Percentiles rank a stretch among this genome's conserved stretches.
Evolutionary conservation across 345 rosid species (phyloP).

Genomic region (Angophora floribunda): DNA sequence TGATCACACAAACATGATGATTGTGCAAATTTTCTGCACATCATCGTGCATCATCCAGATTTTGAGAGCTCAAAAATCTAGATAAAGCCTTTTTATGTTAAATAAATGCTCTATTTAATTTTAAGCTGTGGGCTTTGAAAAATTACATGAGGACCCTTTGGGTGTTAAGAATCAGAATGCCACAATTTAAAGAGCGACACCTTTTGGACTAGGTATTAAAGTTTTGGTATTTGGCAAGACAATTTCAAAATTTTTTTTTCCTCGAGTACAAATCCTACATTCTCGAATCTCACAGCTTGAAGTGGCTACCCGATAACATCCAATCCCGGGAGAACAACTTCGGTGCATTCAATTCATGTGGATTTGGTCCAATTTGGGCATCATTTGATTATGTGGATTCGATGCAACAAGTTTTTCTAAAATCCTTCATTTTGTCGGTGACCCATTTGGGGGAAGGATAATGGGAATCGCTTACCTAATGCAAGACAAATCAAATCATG

Average conservation of each 20-base stretch:
- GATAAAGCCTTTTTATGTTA: neutral
- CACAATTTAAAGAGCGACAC: neutral
- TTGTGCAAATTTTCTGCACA: neutral
- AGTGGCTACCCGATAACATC: neutral
- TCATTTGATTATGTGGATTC: neutral
- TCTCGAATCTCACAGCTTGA: neutral
- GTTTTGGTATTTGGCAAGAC: neutral
- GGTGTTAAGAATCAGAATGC: rapidly evolving
- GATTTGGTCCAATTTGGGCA: neutral
- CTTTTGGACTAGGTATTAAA: rapidly evolving
- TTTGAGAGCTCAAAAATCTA: neutral
- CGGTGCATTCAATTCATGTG: neutral
- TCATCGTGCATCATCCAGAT: too few species aligned
- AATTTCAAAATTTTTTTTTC: too few species aligned
- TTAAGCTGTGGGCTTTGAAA: neutral
- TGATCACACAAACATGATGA: rapidly evolving
- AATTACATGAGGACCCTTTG: neutral
- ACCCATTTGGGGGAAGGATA: neutral
- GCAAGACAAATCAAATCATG: neutral
- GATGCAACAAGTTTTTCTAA: neutral
- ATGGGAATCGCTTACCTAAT: neutral
- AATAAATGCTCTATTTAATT: rapidly evolving
- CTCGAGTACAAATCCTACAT: neutral
- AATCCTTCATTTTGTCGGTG: neutral
- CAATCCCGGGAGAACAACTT: neutral